Conservation (phyloP, 2,329 filamentous ascomycete species). For the Fusarium domesticum region DNA sequence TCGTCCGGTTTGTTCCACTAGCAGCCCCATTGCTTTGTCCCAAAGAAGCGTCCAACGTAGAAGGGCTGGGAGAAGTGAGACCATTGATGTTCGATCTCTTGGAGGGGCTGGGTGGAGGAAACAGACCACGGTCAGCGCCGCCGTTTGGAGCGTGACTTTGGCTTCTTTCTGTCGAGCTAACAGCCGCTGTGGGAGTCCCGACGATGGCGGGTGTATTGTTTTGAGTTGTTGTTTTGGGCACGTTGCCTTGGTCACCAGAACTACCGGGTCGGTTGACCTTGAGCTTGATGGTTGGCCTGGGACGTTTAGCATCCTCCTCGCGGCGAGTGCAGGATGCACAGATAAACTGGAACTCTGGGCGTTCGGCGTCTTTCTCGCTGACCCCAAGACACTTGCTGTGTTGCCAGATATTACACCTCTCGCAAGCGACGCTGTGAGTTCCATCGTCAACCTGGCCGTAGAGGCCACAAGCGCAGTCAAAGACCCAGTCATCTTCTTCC, state of each 20-base stretch:
- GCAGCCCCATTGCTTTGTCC: constrained; percentile 8
- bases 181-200: not conserved
- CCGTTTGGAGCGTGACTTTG: constrained; percentile 6
- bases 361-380: constrained; percentile 72
- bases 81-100: constrained; percentile 16
- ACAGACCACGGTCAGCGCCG: constrained; percentile 11
- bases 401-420: constrained; percentile 93
- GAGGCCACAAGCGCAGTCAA: constrained; percentile 89
- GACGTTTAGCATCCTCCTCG: constrained; percentile 61
- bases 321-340: constrained; percentile 74
- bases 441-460: constrained; percentile 94
- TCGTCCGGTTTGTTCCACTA: constrained; percentile 10
- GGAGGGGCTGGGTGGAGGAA: constrained; percentile 3
- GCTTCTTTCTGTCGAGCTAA: constrained; percentile 2
- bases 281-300: constrained; percentile 50
- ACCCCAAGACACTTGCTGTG: constrained; percentile 91
- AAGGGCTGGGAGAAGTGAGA: constrained; percentile 3
- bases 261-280: constrained; percentile 39
- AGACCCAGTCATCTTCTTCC: constrained; percentile 87
- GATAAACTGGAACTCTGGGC: constrained; percentile 82
- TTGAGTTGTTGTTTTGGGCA: constrained; percentile 8
- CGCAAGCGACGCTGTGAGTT: constrained; percentile 88
- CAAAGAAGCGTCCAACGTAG: constrained; percentile 2
- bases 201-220: not conserved
- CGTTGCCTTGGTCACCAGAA: constrained; percentile 6